Evolutionary conservation across 345 rosid genomes (phyloP), one percentile per base, ranked within the genome.

Genomic region (Excoecaria agallocha): DNA sequence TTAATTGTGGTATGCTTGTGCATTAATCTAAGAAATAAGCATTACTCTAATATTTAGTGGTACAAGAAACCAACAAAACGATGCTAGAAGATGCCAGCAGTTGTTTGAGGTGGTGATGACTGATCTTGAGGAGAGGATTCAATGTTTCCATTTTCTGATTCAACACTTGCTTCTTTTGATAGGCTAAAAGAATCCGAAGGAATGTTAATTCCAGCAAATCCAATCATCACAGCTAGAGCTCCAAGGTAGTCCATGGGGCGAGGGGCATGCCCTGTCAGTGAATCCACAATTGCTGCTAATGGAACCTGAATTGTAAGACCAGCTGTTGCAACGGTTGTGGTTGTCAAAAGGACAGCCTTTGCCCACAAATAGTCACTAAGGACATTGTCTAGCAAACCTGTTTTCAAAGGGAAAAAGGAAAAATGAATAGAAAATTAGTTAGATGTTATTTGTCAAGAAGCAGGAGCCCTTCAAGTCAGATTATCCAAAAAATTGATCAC

Each of bases 231-330:
- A 57, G 98, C 93, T 7, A 74, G 76, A 54, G 98, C 97, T 30
- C 99, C 99, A 71, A 92, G 84, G 76, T 86, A 90, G 79, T 91
- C 91, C 66, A 90, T 81, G 72, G 86, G 78, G 73, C 82, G 78
- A 55, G 97, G 96, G 12, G 91, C 83, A 79, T 85, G 87, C 78
- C 98, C 99, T 2, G 77, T 87, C 43, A 92, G 22, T 13, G 90
- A 69, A 78, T 95, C 99, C 2, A 95, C 90, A 58, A 95, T 64
- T 24, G 98, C 99, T 63, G 99, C 98, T 82, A 95, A 68, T 7
- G 98, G 99, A 49, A 94, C 98, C 87, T 94, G 98, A 71, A 95
- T 90, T 12, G 97, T 88, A 39, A 93, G 96, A 69, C 98, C 97
- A 25, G 98, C 98, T 3, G 97, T 87, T 59, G 98, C 99, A 19